Evolutionary conservation across 768 basidiomycete species (phyloP).

Genomic region (Rhodotorula diobovata): DNA sequence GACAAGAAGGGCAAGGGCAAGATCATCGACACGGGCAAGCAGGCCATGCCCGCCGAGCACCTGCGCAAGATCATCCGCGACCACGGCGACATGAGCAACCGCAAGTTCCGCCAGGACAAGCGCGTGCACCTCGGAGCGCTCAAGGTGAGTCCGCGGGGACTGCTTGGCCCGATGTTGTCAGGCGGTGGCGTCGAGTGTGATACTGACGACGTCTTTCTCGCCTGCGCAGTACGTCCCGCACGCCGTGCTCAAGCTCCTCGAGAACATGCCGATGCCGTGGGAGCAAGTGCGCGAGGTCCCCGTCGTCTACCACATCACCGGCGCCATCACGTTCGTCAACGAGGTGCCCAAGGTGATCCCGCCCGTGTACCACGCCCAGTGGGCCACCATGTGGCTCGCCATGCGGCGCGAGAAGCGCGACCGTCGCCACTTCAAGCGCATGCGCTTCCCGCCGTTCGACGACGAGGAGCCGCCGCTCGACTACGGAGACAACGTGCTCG

Average conservation of each 20-base stretch:
- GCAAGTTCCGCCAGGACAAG: constrained; percentile 99
- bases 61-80: constrained; percentile 99
- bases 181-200: background rate
- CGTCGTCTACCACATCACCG: constrained; percentile 96
- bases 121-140: constrained; percentile 97
- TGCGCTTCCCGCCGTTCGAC: constrained; percentile 99
- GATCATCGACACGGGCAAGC: constrained; percentile 82
- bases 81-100: constrained; percentile 81
- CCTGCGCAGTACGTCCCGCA: constrained; percentile 75
- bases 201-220: background rate
- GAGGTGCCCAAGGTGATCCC: constrained; percentile 95
- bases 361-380: constrained; percentile 96
- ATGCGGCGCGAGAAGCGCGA: constrained; percentile 99
- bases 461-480: constrained; percentile 98
- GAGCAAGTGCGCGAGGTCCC: constrained; percentile 96
- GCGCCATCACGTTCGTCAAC: constrained; percentile 99
- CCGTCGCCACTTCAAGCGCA: constrained; percentile 97
- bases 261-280: constrained; percentile 58
- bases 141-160: constrained; percentile 47
- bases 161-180: no score
- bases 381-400: constrained; percentile 99
- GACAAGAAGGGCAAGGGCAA: constrained; percentile 81
- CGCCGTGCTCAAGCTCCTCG: constrained; percentile 96
- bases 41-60: constrained; percentile 76
- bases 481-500: constrained; percentile 97